Evolutionary conservation across 2,329 filamentous ascomycete genomes (phyloP).

Genomic region (Elsinoe ampelina): DNA sequence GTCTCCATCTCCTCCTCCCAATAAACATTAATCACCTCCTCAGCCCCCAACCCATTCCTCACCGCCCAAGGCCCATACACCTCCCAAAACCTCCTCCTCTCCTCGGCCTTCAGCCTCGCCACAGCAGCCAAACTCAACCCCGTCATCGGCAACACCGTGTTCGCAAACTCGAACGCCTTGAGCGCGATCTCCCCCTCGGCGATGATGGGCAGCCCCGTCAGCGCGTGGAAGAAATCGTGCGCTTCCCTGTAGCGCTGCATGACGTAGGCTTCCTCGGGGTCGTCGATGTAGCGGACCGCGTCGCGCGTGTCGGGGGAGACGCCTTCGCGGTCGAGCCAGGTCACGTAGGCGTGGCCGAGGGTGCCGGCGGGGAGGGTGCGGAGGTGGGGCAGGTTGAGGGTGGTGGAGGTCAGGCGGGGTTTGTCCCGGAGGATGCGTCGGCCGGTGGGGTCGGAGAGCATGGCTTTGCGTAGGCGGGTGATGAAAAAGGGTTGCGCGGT

Average conservation of each 20-base stretch:
- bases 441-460: slow-evolving; percentile 76
- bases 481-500: slow-evolving; percentile 95
- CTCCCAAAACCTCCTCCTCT: slow-evolving; percentile 57
- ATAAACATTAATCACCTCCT: slow-evolving; percentile 89
- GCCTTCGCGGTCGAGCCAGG: slow-evolving; percentile 88
- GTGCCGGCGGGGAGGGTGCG: slow-evolving; percentile 62
- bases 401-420: slow-evolving; percentile 72
- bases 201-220: slow-evolving; percentile 82
- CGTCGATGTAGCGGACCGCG: slow-evolving; percentile 79
- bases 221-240: slow-evolving; percentile 94
- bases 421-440: slow-evolving; percentile 84
- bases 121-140: slow-evolving; percentile 71
- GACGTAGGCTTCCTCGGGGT: slow-evolving; percentile 93
- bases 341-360: slow-evolving; percentile 73
- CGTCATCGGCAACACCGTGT: slow-evolving; percentile 91
- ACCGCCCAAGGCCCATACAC: slow-evolving; percentile 88
- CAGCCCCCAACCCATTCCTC: slow-evolving; percentile 63
- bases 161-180: slow-evolving; percentile 95
- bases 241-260: slow-evolving; percentile 97
- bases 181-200: slow-evolving; percentile 96
- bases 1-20: slow-evolving; percentile 92
- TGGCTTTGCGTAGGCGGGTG: slow-evolving; percentile 78
- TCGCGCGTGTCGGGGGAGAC: slow-evolving; percentile 85
- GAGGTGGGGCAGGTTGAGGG: slow-evolving; percentile 58
- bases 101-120: slow-evolving; percentile 52